Evolutionary conservation across 495 filamentous ascomycete genomes (phyloP), one percentile per base, ranked within the genome.

Genomic region (Aspergillus egyptiacus): DNA sequence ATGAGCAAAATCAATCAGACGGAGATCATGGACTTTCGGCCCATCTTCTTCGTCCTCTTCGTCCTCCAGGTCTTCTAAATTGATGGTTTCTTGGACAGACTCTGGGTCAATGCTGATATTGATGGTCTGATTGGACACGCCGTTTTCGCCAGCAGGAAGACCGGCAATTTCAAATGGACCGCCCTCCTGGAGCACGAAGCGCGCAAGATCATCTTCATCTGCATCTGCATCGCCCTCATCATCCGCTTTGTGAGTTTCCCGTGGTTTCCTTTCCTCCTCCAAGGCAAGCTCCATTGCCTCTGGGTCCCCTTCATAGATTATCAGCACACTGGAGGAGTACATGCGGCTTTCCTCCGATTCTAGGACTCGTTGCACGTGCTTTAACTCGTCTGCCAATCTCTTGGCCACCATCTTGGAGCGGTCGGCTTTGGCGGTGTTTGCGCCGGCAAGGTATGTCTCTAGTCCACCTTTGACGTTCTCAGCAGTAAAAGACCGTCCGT

Each of bases 1-100:
- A 69, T 98, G 93, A 17, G 93, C 93, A 72, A 98, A 98, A 66
- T 98, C 93, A 53, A 98, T 97, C 55, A 98, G 68, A 61, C 94
- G 93, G 46, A 96, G 74, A 27, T 78, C 78, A 61, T 86, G 87
- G 17, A 94, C 82, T 56, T 82, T 82, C 0, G 87, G 88, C 15
- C 78, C 62, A n/a, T 73, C 71, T 4, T 79, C 73, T 38, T 85
- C 84, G 0, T 85, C 85, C 1, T 84, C 83, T 0, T 84, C 82
- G 0, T 84, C 81, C 2, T 77, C 80, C 1, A 58, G 38, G 11
- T 59, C 60, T 10, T 58, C 60, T 14, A 69, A 31, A 10, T 61
- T 53, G 22, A 58, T 53, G 4, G 52, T 61, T 50, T 63, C 46
- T 0, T 62, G 54, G 20, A 58, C 52, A 5, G 52, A 60, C 46